Evolutionary conservation across 1,139 yeast genomes (phyloP), one percentile per base, ranked within the genome.

Genomic region (Protomyces pachydermus): DNA sequence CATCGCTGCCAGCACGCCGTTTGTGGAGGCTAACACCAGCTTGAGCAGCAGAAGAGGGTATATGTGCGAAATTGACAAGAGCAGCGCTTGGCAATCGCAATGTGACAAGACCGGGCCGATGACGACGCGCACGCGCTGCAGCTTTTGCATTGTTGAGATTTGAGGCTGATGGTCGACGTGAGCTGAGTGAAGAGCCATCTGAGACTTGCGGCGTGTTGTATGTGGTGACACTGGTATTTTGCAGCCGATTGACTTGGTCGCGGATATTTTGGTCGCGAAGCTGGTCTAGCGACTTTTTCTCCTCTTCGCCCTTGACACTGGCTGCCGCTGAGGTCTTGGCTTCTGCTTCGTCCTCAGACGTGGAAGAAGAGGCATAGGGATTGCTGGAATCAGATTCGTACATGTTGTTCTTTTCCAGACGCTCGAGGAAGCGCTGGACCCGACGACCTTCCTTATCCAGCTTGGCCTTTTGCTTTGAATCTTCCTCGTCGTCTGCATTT

Each of bases 371-470:
- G 14, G 56, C 68, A 38, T 66, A 66, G 14, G 67, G 67, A 39
- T 90, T 89, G 51, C 80, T 79, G 69, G 88, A 95, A 69, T 91
- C 97, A 62, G 93, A 84, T 65, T 93, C 97, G 74, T 93, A 93
- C 66, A 88, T 87, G 48, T 91, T 95, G 69, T 86, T 87, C 75
- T 91, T 86, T 74, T 93, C 98, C 56, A 95, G 84, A 70, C 90
- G 87, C 69, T 88, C 85, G 72, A 93, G 80, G 2, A 93, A 91
- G 74, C 88, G 88, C 71, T 91, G 84, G 68, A 93, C 82, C 71
- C 87, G 87, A 72, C 86, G 86, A 68, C 98, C 98, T 74, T 90
- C 97, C 73, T 89, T 91, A 75, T 91, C 97, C 60, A 91, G 89
- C 72, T 87, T 87, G 71, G 88, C 82, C 28, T 85, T 83, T 66